Base-by-base conservation (phyloP, 2,329 filamentous ascomycete species). In the Stachybotrys chartarum region DNA sequence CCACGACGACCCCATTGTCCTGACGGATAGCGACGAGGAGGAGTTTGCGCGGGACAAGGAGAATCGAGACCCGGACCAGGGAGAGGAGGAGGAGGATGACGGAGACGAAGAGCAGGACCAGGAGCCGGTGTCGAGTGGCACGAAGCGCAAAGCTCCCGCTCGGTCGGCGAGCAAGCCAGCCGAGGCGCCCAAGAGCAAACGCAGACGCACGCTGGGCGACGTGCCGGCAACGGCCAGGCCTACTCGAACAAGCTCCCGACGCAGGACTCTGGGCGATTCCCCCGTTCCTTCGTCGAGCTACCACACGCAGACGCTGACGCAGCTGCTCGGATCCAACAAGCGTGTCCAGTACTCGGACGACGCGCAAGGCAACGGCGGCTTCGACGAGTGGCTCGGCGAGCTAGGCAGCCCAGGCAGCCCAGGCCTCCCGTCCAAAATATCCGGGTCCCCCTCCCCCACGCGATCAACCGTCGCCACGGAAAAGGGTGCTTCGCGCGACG, bases 271-370 rank as follows among this genome's bases (percentile, higher is more conserved):
- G 31, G 69, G 68, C n/a, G 70, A 71, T 46, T 11, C 59, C 45
- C 58, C 68, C 10, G 11, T 59, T 46, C 57, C 68, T 8, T 65
- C 63, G 46, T 67, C 69, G 6, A 69, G 61, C 8, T 72, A 70
- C 42, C 70, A 74, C 48, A 75, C 73, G 14, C 74, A 76, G 56
- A 76, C 74, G 3, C 59, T 76, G 54, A 76, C 74, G 14, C 73
- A 76, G 54, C 67, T 75, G 30, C 57, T 72, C 12, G 64, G 63
- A 1, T 61, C 61, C 6, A 61, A 64, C 7, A 52, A 62, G 10
- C 61, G 62, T 18, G 65, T 76, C 50, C 66, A 67, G 31, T 72
- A 75, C 52, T 75, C 72, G 6, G 72, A 75, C 35, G 73, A 73
- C 8, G 60, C 61, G 1, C 59, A 60, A 31, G 51, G 50, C 24